A percentile compares a stretch with the other conserved stretches of the same genome.
These are phyloP conservation scores for Raddia distichophylla DNA, from an alignment of 176 grass and related monocot species.

Conservation along the genomic window DNA sequence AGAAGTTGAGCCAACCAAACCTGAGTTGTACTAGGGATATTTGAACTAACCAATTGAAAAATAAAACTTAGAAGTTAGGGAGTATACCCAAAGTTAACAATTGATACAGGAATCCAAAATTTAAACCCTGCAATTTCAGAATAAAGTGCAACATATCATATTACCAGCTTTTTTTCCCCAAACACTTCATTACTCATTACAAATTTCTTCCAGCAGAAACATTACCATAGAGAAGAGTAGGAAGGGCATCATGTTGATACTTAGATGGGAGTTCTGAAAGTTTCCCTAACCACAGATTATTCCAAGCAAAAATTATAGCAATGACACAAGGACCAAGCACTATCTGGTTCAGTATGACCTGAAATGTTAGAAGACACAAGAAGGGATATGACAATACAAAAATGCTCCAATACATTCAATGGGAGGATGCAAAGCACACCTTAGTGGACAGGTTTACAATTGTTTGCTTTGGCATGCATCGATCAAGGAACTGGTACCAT, in stretches of 20 bases:
- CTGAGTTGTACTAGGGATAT: neutral
- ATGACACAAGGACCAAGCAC: constrained; percentile 95
- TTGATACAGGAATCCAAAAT: constrained; percentile 92
- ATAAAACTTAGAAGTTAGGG: constrained; percentile 22
- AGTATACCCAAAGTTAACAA: constrained; percentile 88
- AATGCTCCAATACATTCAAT: neutral
- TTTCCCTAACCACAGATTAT: constrained; percentile 91
- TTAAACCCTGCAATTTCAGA: constrained; percentile 74
- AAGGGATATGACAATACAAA: neutral
- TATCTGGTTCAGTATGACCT: constrained; percentile 97
- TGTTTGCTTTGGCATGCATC: constrained; percentile 72
- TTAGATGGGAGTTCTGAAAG: constrained; percentile 81
- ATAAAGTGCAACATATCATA: constrained; percentile 10
- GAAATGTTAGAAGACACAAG: constrained; percentile 35
- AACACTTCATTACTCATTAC: neutral
- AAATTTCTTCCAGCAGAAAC: constrained; percentile 8
- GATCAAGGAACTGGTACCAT: constrained; percentile 90
- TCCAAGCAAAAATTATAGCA: constrained; percentile 95
- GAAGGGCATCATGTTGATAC: constrained; percentile 90
- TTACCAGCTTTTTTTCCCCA: constrained; percentile 23
- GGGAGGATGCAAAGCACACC: constrained; percentile 49
- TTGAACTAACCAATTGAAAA: constrained; percentile 14
- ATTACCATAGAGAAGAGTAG: constrained; percentile 87
- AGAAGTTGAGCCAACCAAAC: neutral
- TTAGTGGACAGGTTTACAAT: constrained; percentile 69